Percentiles rank a stretch among this genome's conserved stretches.
phyloP scores from a whole-genome alignment of 352 stramenopile genomes.

The Globisporangium lucens region DNA sequence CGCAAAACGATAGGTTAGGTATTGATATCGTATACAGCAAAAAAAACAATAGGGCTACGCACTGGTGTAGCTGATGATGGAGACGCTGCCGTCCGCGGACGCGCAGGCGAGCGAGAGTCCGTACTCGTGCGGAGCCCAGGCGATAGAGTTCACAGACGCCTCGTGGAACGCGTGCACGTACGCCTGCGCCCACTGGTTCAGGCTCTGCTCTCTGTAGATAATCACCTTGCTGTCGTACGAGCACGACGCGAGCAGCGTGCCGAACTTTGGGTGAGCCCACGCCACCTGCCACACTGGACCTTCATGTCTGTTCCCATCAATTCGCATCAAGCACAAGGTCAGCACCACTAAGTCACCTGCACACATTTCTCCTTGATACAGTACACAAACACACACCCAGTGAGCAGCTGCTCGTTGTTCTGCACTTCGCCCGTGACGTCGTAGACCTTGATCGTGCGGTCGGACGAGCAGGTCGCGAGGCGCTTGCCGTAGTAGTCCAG shows the following conservation, averaged over 20 bases:
- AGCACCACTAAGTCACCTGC: neutral
- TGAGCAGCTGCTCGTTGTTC: conserved; percentile 87
- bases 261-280: conserved; percentile 99
- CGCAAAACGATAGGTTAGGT: neutral
- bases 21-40: neutral
- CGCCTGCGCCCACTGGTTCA: conserved; percentile 93
- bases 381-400: conserved; percentile 36
- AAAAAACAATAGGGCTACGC: conserved; percentile 18
- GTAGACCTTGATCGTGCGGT: conserved; percentile 97
- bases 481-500: conserved; percentile 99
- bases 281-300: conserved; percentile 98
- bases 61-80: conserved; percentile 80
- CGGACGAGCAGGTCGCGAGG: conserved; percentile 97
- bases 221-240: conserved; percentile 98
- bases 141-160: conserved; percentile 93
- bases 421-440: conserved; percentile 91
- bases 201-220: conserved; percentile 94
- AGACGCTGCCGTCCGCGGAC: conserved; percentile 95
- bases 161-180: conserved; percentile 90
- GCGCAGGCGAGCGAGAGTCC: conserved; percentile 93
- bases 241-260: conserved; percentile 94
- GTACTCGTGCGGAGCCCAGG: conserved; percentile 97
- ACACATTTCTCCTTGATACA: no score
- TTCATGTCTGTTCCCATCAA: conserved; percentile 73
- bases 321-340: conserved; percentile 1